phyloP scores from a whole-genome alignment of 345 rosid genomes.

The Ceriops decandra region DNA sequence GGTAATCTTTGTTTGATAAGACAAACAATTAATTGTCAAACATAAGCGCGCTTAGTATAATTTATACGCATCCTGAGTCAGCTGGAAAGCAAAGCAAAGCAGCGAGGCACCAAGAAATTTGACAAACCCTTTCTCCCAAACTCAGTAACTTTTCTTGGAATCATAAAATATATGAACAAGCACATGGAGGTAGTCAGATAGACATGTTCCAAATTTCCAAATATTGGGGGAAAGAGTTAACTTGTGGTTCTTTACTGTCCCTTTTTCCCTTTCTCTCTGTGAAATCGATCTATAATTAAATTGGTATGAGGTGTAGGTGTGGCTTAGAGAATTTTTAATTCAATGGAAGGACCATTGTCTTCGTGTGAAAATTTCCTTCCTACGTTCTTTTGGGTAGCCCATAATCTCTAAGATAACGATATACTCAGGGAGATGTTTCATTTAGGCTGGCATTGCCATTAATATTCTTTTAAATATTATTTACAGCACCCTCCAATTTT shows the following conservation, averaged over 20 bases:
- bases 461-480: too few species aligned
- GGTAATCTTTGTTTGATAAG: too few species aligned
- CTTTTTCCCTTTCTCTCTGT: neutral
- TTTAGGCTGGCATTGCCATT: too few species aligned
- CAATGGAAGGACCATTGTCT: too few species aligned
- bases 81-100: neutral
- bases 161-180: neutral
- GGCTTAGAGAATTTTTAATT: slow-evolving; percentile 1
- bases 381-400: too few species aligned
- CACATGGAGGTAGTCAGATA: neutral
- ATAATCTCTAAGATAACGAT: too few species aligned
- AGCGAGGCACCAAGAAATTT: neutral
- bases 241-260: neutral
- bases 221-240: neutral
- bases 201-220: neutral
- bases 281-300: neutral
- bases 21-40: too few species aligned
- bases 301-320: neutral
- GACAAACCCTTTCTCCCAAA: neutral
- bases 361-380: neutral
- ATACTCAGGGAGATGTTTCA: too few species aligned
- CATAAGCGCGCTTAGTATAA: too few species aligned
- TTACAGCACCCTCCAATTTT: too few species aligned
- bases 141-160: neutral
- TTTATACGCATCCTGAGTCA: neutral